Evolutionary conservation across 352 stramenopile species (phyloP).

Genomic region (Phytophthora pluvialis): DNA sequence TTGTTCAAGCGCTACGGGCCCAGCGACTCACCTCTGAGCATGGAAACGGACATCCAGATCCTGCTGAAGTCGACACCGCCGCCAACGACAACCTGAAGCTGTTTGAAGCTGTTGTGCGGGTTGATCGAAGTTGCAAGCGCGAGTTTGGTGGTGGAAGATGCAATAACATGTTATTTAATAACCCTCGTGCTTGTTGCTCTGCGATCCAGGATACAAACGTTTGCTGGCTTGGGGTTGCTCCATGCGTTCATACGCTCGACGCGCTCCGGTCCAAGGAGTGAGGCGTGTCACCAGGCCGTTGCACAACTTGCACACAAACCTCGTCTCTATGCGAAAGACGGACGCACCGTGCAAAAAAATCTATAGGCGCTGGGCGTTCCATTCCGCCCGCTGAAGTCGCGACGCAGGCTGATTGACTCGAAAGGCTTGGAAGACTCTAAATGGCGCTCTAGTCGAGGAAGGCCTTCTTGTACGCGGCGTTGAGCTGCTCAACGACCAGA

Average conservation of each 20-base stretch:
- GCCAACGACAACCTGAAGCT: background rate
- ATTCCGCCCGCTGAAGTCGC: conserved; percentile 15
- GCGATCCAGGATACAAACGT: conserved; percentile 18
- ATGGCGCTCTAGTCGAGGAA: conserved; percentile 52
- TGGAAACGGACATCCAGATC: conserved; percentile 45
- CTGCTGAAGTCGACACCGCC: conserved; percentile 27
- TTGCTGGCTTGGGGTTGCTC: conserved; percentile 11
- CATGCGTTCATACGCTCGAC: conserved; percentile 23
- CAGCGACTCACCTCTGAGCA: conserved; percentile 21
- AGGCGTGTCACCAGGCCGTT: too few relatives aligned
- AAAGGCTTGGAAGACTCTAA: conserved; percentile 20
- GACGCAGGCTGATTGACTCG: background rate
- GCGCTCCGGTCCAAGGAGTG: background rate
- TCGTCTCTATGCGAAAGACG: conserved; percentile 5
- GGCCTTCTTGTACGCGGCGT: conserved; percentile 81
- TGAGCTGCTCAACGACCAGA: conserved; percentile 97
- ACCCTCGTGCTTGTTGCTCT: conserved; percentile 17
- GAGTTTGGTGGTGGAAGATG: conserved; percentile 22
- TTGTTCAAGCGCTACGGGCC: conserved; percentile 69
- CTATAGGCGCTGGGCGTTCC: conserved; percentile 31
- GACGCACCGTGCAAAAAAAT: conserved; percentile 24
- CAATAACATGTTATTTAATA: conserved; percentile 46
- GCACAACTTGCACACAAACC: too few relatives aligned
- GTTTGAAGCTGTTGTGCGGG: background rate
- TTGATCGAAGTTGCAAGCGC: conserved; percentile 13